Conservation (phyloP, 495 filamentous ascomycete genomes). For the Tuber magnatum region DNA sequence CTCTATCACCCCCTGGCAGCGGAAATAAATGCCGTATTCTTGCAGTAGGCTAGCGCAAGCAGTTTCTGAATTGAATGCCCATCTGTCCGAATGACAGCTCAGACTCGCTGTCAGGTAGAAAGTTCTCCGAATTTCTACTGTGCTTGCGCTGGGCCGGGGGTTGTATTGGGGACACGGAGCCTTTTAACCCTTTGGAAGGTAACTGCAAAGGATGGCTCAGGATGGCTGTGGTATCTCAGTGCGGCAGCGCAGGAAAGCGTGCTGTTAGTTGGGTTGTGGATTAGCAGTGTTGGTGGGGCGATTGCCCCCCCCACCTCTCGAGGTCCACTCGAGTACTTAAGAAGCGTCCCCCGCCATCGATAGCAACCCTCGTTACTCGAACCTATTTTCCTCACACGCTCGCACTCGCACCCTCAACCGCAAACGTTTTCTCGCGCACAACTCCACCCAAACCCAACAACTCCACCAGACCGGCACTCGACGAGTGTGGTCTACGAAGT, state of each 20-base stretch:
- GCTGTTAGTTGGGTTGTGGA: background rate
- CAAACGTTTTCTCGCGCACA: constrained; percentile 9
- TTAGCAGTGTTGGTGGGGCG: constrained; percentile 10
- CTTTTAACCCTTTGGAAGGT: background rate
- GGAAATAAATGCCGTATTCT: background rate
- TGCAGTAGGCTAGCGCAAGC: background rate
- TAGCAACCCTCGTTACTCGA: constrained; percentile 19
- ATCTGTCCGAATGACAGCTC: background rate
- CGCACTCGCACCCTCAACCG: constrained; percentile 13
- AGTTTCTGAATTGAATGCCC: background rate
- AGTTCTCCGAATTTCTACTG: background rate
- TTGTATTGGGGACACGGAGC: background rate
- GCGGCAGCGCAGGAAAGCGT: background rate
- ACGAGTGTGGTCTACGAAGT: constrained; percentile 51
- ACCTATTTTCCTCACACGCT: constrained; percentile 19
- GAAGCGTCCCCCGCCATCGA: constrained; percentile 19
- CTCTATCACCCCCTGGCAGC: background rate
- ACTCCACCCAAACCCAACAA: background rate
- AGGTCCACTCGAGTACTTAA: constrained; percentile 34
- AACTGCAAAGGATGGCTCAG: background rate
- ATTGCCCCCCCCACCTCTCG: constrained; percentile 14
- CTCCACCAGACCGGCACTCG: constrained; percentile 47
- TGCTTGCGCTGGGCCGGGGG: background rate
- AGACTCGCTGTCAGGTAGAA: background rate
- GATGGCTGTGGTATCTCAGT: background rate